Evolutionary conservation across 192 early-diverging fungal species (phyloP).

Genomic region (Lobosporangium transversale): DNA sequence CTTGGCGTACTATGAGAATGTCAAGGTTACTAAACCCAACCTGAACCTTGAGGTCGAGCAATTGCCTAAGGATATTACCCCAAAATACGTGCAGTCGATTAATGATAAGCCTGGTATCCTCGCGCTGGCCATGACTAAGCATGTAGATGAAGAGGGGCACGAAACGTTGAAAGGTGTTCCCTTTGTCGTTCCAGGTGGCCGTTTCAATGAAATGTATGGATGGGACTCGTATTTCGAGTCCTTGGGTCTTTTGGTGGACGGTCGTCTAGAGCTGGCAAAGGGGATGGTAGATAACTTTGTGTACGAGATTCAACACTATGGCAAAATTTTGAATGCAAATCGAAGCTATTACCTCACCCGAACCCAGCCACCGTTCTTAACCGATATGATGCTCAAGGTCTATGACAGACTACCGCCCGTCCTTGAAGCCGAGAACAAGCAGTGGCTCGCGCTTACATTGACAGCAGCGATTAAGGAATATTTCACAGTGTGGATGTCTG

Average conservation of each 20-base stretch:
- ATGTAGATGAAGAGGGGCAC: slow-evolving; percentile 61
- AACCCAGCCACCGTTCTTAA: slow-evolving; percentile 98
- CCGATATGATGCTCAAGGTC: slow-evolving; percentile 94
- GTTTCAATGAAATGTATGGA: slow-evolving; percentile 99
- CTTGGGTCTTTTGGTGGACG: slow-evolving; percentile 88
- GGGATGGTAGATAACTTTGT: slow-evolving; percentile 98
- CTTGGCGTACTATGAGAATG: slow-evolving; percentile 80
- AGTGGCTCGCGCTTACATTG: slow-evolving; percentile 77
- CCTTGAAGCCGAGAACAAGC: slow-evolving; percentile 62
- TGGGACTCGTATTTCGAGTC: slow-evolving; percentile 98
- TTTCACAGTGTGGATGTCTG: slow-evolving; percentile 89
- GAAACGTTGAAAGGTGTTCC: slow-evolving; percentile 76
- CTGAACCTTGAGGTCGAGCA: slow-evolving; percentile 81
- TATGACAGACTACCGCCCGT: slow-evolving; percentile 65
- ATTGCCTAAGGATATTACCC: slow-evolving; percentile 87
- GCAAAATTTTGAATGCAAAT: slow-evolving; percentile 99
- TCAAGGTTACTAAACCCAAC: slow-evolving; percentile 71
- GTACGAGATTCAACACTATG: slow-evolving; percentile 98
- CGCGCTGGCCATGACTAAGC: slow-evolving; percentile 73
- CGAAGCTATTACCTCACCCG: slow-evolving; percentile 96
- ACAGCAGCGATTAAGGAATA: slow-evolving; percentile 92
- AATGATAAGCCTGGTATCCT: slow-evolving; percentile 95
- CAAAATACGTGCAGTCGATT: slow-evolving; percentile 90
- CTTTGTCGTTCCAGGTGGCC: slow-evolving; percentile 97
- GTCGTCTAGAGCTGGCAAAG: slow-evolving; percentile 84